phyloP scores from a whole-genome alignment of 2,329 filamentous ascomycete genomes.

The Volutella citrinella region DNA sequence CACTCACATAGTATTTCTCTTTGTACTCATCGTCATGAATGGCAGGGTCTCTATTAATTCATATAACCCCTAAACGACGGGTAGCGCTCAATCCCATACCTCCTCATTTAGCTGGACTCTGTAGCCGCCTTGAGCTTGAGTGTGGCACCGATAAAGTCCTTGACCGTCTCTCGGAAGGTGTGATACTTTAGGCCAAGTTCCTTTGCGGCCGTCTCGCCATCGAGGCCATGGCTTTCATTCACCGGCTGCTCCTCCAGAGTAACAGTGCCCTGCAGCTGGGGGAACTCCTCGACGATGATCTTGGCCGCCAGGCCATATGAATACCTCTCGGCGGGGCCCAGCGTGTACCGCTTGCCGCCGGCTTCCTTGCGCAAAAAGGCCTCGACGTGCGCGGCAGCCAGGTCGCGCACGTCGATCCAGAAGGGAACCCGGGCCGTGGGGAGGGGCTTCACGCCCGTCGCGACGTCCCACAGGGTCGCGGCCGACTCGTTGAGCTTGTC shows the following conservation, averaged over 20 bases:
- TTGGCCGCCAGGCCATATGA: constrained; percentile 42
- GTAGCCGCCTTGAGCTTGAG: too few species aligned
- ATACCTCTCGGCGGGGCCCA: constrained; percentile 41
- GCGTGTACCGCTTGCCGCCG: constrained; percentile 38
- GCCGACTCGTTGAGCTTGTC: constrained; percentile 42
- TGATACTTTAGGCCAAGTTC: constrained; percentile 39
- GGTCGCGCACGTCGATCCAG: constrained; percentile 46
- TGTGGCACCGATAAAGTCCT: too few species aligned
- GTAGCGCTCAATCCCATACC: too few species aligned
- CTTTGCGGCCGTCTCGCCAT: constrained; percentile 37
- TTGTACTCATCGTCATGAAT: too few species aligned
- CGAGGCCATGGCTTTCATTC: constrained; percentile 38
- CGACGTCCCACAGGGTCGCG: constrained; percentile 38
- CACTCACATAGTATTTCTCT: too few species aligned
- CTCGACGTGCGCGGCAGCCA: constrained; percentile 42
- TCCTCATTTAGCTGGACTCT: too few species aligned
- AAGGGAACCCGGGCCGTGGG: constrained; percentile 38
- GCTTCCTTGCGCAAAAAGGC: constrained; percentile 36
- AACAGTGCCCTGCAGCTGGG: constrained; percentile 30
- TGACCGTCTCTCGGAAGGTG: constrained; percentile 33
- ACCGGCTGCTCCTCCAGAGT: constrained; percentile 31
- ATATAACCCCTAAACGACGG: too few species aligned
- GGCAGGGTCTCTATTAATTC: too few species aligned
- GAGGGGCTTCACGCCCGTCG: constrained; percentile 30
- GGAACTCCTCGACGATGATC: constrained; percentile 40